phyloP scores from a whole-genome alignment of 352 stramenopile genomes.

The Globisporangium paddicum region DNA sequence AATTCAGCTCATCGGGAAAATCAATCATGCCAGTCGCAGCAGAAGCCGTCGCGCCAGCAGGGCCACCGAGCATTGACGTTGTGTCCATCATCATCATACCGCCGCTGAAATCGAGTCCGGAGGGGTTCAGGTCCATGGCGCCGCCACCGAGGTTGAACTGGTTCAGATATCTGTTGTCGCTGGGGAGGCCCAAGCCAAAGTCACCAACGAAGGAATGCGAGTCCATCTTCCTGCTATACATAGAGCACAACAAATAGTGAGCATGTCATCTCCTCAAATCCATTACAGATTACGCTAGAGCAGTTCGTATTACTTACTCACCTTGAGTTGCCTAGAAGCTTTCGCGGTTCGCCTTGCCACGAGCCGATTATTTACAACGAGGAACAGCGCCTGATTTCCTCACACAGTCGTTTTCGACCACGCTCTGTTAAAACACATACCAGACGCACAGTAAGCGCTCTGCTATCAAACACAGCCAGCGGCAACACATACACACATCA shows the following conservation, averaged over 20 bases:
- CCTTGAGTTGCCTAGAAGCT: not conserved
- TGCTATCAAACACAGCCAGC: not conserved
- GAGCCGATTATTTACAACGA: not conserved
- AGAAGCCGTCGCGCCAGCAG: constrained; percentile 12
- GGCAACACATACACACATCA: not conserved
- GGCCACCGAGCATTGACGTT: constrained; percentile 29
- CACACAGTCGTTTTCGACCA: not conserved
- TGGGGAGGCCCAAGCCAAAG: constrained; percentile 60
- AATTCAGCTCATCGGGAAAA: constrained; percentile 86
- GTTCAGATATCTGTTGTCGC: constrained; percentile 73
- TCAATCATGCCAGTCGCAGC: constrained; percentile 64
- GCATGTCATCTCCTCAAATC: not conserved
- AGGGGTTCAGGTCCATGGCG: constrained; percentile 33
- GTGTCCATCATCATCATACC: constrained; percentile 70
- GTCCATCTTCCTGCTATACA: constrained; percentile 35
- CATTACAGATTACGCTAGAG: not conserved
- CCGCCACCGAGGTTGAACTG: constrained; percentile 54
- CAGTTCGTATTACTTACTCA: not conserved
- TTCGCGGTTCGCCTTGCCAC: not conserved
- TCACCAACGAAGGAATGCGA: constrained; percentile 74
- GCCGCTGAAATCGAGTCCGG: constrained; percentile 60
- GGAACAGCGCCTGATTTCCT: not conserved
- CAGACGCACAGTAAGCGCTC: not conserved
- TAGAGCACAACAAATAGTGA: not conserved
- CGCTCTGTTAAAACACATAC: not conserved